phyloP scores from a whole-genome alignment of 2,329 filamentous ascomycete species.

The Fusarium xyrophilum region DNA sequence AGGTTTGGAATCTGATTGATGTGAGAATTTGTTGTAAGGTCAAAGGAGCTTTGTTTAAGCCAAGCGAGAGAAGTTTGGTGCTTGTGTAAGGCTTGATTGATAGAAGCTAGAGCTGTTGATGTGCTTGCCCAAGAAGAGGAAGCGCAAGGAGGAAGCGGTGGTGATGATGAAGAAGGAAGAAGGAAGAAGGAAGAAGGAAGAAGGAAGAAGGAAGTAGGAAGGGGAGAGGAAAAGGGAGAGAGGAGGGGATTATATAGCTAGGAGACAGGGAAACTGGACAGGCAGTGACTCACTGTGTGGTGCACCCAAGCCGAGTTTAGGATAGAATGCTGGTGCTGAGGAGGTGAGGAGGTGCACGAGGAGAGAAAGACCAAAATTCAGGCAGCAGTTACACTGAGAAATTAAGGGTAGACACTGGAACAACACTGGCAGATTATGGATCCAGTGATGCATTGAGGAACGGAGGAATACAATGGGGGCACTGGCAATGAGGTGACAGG shows the following conservation, averaged over 20 bases:
- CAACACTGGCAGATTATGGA: neutral
- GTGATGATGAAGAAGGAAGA: constrained; percentile 20
- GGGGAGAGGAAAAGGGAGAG: neutral
- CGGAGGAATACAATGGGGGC: neutral
- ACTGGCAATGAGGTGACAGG: constrained; percentile 1
- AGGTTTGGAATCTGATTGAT: constrained; percentile 12
- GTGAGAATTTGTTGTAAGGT: constrained; percentile 2
- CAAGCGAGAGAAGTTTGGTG: neutral
- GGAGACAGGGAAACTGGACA: neutral
- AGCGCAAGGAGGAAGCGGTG: constrained; percentile 1
- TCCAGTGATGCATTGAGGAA: neutral
- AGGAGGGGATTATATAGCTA: constrained; percentile 6
- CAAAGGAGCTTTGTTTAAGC: neutral
- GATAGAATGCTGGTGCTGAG: neutral
- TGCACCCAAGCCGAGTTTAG: neutral
- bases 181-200: constrained; percentile 16
- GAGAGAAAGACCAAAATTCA: neutral
- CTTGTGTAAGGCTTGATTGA: constrained; percentile 1
- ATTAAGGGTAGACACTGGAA: neutral
- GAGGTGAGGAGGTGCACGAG: neutral
- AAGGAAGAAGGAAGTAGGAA: constrained; percentile 15
- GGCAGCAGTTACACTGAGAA: neutral
- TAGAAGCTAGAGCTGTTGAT: neutral
- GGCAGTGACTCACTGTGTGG: constrained; percentile 28
- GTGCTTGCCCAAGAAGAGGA: constrained; percentile 15